A percentile compares a stretch with the other conserved stretches of the same genome.
Conservation (phyloP, 768 basidiomycete genomes). For the Hypholoma sublateritium region DNA sequence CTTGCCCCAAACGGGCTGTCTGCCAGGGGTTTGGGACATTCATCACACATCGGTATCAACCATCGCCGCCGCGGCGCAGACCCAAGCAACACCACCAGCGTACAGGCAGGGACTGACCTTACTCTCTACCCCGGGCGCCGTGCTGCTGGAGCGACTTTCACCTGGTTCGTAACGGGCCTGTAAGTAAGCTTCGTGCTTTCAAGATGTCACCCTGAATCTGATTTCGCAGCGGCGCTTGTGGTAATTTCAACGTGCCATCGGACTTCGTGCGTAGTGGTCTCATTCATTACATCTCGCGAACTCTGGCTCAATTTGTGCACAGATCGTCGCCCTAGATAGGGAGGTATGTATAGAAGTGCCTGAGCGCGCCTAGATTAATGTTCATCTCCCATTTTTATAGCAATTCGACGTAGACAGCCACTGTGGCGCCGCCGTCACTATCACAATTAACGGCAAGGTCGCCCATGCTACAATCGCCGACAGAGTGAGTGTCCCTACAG, state of each 20-base stretch:
- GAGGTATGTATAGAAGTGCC: not conserved
- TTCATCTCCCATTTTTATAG: not conserved
- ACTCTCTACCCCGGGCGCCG: constrained; percentile 1
- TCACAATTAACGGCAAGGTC: not conserved
- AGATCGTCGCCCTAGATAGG: not conserved
- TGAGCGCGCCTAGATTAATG: not conserved
- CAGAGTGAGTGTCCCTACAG: not conserved
- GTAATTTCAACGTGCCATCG: not conserved
- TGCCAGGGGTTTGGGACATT: not conserved
- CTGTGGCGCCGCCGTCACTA: not conserved
- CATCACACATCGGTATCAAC: not conserved
- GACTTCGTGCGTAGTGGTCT: not conserved
- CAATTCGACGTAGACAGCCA: not conserved
- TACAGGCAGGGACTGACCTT: not conserved
- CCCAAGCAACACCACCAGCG: not conserved
- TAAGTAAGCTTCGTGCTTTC: not conserved
- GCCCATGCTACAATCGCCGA: not conserved
- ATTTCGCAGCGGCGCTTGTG: not conserved
- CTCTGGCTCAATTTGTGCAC: no score
- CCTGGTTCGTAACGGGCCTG: not conserved
- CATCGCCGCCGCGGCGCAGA: not conserved
- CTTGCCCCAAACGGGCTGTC: not conserved
- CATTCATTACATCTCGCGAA: not conserved
- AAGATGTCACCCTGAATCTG: no score
- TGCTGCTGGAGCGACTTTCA: not conserved